These are phyloP conservation scores for Aspergillus niger DNA, from an alignment of 2,329 filamentous ascomycete species.

Conservation along the genomic window DNA sequence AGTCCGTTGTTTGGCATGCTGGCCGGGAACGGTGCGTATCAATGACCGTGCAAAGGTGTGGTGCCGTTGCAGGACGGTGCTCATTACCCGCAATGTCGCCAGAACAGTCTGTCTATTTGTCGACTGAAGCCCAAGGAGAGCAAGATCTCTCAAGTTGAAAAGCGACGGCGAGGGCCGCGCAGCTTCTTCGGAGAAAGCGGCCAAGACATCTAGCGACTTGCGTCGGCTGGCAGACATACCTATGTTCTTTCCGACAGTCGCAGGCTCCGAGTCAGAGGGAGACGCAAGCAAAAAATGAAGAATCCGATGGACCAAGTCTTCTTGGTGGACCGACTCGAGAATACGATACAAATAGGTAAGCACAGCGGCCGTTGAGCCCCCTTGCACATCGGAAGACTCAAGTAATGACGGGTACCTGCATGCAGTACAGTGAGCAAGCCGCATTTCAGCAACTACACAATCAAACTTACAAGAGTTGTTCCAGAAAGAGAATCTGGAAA, in stretches of 20 bases:
- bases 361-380: conserved; percentile 93
- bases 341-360: conserved; percentile 90
- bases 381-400: conserved; percentile 95
- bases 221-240: conserved; percentile 65
- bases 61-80: conserved; percentile 81
- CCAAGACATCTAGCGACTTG: conserved; percentile 85
- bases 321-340: conserved; percentile 86
- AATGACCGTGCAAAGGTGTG: conserved; percentile 74
- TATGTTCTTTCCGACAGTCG: conserved; percentile 60
- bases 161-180: conserved; percentile 79
- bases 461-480: conserved; percentile 76
- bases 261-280: conserved; percentile 50
- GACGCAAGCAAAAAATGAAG: conserved; percentile 88
- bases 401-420: conserved; percentile 86
- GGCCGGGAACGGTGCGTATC: conserved; percentile 60
- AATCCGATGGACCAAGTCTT: conserved; percentile 91
- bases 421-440: conserved; percentile 10
- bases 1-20: conserved; percentile 33
- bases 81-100: conserved; percentile 83
- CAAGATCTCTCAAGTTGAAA: conserved; percentile 90
- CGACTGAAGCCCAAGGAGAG: conserved; percentile 81
- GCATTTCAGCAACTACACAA: background rate
- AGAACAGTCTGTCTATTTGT: conserved; percentile 85
- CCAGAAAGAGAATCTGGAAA: conserved; percentile 93
- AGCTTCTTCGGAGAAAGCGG: conserved; percentile 72